Evolutionary conservation across 148 eudicot species (phyloP).

Genomic region (Arbutus unedo): DNA sequence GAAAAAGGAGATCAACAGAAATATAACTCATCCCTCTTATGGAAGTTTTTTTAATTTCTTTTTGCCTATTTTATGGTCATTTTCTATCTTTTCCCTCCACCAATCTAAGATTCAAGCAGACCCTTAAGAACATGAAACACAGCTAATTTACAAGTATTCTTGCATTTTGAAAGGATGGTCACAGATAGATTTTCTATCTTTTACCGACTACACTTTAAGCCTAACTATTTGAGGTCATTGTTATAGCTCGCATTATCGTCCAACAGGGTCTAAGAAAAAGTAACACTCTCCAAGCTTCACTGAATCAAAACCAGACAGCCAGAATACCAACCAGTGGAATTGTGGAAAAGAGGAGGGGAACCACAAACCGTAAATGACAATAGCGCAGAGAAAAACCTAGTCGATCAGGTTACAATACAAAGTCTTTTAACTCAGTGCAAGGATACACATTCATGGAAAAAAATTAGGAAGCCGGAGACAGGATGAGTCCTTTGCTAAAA

Average conservation of each 20-base stretch:
- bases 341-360: background rate
- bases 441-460: background rate
- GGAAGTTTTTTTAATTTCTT: too few species aligned
- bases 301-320: background rate
- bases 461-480: background rate
- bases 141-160: background rate
- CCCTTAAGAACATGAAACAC: background rate
- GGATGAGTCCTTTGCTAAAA: background rate
- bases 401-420: background rate
- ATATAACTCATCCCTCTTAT: background rate
- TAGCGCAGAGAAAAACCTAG: background rate
- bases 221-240: background rate
- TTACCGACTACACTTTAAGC: background rate
- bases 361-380: background rate
- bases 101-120: background rate
- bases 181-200: background rate
- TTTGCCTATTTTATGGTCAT: background rate
- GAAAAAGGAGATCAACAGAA: background rate
- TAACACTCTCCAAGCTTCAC: background rate
- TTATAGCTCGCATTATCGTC: background rate
- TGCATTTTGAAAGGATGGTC: background rate
- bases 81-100: background rate
- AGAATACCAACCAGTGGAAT: background rate
- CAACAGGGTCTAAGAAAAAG: background rate
- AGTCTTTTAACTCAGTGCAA: background rate